These are phyloP conservation scores for Craspedostauros australis DNA, from an alignment of 108 stramenopile genomes.

Conservation along the genomic window DNA sequence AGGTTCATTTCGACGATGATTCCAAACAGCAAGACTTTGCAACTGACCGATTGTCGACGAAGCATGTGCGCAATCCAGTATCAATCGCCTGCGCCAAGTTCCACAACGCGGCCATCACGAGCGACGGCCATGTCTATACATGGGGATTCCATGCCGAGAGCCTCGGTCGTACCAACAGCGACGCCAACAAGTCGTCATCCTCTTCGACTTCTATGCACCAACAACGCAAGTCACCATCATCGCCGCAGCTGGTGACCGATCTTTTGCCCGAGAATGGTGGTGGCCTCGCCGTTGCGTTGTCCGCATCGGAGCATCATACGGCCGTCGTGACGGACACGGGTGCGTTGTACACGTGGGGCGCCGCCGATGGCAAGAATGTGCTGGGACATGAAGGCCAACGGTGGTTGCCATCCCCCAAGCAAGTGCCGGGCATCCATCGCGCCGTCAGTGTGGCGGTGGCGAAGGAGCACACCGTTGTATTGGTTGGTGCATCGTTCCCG, in stretches of 20 bases:
- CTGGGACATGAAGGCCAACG: conserved; percentile 73
- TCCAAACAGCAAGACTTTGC: not conserved
- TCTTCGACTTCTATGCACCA: too few relatives aligned
- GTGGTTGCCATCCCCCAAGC: conserved; percentile 68
- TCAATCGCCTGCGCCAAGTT: conserved; percentile 69
- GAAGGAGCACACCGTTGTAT: conserved; percentile 74
- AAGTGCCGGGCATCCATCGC: conserved; percentile 65
- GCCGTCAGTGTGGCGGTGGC: conserved; percentile 72
- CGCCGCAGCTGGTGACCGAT: conserved; percentile 68
- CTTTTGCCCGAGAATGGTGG: conserved; percentile 81
- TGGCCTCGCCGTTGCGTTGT: conserved; percentile 67
- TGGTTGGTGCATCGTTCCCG: conserved; percentile 70
- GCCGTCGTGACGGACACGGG: conserved; percentile 68
- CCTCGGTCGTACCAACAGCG: conserved; percentile 26
- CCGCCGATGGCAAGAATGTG: conserved; percentile 46
- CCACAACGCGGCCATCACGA: conserved; percentile 83
- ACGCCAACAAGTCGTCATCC: conserved; percentile 1
- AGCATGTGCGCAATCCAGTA: conserved; percentile 51
- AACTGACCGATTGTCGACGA: not conserved
- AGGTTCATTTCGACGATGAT: conserved; percentile 43
- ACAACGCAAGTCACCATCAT: conserved; percentile 28
- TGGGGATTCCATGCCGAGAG: conserved; percentile 85
- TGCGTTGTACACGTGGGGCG: conserved; percentile 78
- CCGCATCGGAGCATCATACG: conserved; percentile 71
- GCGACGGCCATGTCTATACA: conserved; percentile 85